Evolutionary conservation across 176 grass and related monocot genomes (phyloP).

Genomic region (Saccharum officinarum): DNA sequence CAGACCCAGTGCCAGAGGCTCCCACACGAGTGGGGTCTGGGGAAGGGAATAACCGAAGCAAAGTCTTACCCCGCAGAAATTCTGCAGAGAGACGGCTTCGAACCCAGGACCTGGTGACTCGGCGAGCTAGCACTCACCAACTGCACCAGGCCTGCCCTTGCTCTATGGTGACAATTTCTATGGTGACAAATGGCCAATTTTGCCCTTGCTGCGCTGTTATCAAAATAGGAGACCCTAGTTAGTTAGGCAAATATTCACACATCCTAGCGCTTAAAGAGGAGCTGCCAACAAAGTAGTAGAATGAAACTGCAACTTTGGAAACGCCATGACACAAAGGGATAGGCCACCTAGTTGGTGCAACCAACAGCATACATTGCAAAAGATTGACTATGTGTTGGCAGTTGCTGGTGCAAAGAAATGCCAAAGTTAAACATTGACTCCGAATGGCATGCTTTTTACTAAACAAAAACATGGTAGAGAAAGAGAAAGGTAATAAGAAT

Average conservation of each 20-base stretch:
- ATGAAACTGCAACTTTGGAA: conserved; percentile 9
- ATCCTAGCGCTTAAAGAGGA: background rate
- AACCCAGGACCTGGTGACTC: too few species aligned
- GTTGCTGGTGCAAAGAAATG: conserved; percentile 15
- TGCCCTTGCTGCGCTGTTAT: background rate
- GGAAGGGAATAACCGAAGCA: too few species aligned
- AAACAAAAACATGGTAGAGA: conserved; percentile 15
- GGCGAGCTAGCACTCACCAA: too few species aligned
- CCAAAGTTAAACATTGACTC: conserved; percentile 9
- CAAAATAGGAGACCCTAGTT: conserved; percentile 8
- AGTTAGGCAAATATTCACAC: conserved; percentile 13
- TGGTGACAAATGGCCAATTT: background rate
- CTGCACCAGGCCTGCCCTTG: too few species aligned
- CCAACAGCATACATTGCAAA: background rate
- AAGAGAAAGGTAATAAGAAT: background rate
- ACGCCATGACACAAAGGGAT: background rate
- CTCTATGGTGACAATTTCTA: too few species aligned
- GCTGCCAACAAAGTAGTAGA: background rate
- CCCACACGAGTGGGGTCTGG: too few species aligned
- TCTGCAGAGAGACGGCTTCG: too few species aligned
- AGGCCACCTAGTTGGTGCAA: conserved; percentile 3
- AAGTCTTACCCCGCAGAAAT: too few species aligned
- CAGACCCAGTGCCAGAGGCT: too few species aligned
- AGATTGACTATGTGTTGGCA: background rate
- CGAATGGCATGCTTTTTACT: background rate